These are phyloP conservation scores for Fusarium nematophilum DNA, from an alignment of 2,329 filamentous ascomycete genomes.

Conservation along the genomic window DNA sequence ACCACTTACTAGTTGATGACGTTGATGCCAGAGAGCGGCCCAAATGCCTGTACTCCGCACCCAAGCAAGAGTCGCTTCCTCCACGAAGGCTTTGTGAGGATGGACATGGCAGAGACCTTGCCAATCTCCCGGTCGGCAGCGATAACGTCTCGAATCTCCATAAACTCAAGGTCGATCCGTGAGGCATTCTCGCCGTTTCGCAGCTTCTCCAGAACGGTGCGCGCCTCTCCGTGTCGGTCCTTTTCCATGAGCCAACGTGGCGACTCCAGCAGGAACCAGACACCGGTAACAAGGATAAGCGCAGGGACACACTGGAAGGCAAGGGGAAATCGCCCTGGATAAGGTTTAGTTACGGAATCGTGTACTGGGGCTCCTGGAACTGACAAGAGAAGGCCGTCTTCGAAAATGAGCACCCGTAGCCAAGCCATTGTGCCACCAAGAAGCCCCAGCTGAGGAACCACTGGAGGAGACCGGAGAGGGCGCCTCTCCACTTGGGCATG, in stretches of 20 bases:
- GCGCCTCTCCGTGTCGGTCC: constrained; percentile 49
- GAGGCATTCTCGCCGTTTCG: constrained; percentile 45
- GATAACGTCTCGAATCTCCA: constrained; percentile 54
- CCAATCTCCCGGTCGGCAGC: constrained; percentile 49
- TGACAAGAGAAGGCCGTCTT: constrained; percentile 43
- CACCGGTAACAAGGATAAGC: constrained; percentile 36
- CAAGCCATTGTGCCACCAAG: constrained; percentile 52
- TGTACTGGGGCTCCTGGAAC: neutral
- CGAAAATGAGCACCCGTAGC: constrained; percentile 47
- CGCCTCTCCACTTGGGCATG: constrained; percentile 51
- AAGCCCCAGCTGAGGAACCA: constrained; percentile 59
- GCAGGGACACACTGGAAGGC: constrained; percentile 45
- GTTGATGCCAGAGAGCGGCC: constrained; percentile 57
- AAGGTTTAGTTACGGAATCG: neutral
- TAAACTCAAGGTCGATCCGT: constrained; percentile 54
- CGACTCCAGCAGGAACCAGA: constrained; percentile 43
- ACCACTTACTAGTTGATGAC: constrained; percentile 39
- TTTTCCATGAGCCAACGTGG: constrained; percentile 49
- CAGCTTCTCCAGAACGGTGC: constrained; percentile 49
- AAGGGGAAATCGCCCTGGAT: constrained; percentile 47
- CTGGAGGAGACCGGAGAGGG: constrained; percentile 55
- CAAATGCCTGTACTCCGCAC: constrained; percentile 61
- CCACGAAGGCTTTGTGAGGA: constrained; percentile 57
- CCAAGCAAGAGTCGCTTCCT: constrained; percentile 59
- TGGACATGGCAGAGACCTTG: constrained; percentile 54